Evolutionary conservation across 805 yeast genomes (phyloP).

Genomic region (Zygosaccharomyces bailii): DNA sequence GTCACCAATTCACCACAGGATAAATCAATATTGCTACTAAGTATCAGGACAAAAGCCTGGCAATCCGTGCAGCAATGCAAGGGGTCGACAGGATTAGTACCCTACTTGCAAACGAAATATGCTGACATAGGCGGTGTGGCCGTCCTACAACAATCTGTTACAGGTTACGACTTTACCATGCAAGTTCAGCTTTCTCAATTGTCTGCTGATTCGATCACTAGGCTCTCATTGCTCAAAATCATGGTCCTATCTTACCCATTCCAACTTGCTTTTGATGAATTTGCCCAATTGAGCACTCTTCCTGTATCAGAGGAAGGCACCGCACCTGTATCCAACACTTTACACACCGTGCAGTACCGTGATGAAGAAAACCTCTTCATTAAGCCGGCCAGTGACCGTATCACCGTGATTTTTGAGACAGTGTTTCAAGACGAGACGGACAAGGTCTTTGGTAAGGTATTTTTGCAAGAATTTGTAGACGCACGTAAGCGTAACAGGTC

Average conservation of each 20-base stretch:
- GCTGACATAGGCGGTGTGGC: constrained; percentile 23
- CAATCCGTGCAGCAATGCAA: constrained; percentile 23
- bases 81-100: constrained; percentile 18
- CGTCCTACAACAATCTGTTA: constrained; percentile 43
- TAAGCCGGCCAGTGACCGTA: constrained; percentile 91
- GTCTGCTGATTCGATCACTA: constrained; percentile 51
- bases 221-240: constrained; percentile 74
- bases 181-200: constrained; percentile 61
- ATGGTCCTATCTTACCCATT: constrained; percentile 92
- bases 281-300: constrained; percentile 55
- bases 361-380: constrained; percentile 90
- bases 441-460: constrained; percentile 82
- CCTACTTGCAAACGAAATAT: constrained; percentile 25
- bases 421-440: constrained; percentile 96
- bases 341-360: constrained; percentile 65
- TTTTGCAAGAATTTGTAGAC: constrained; percentile 90
- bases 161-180: constrained; percentile 78
- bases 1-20: constrained; percentile 70
- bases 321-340: constrained; percentile 25
- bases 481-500: constrained; percentile 91
- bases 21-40: constrained; percentile 42
- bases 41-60: constrained; percentile 36
- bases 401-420: constrained; percentile 93
- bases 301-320: constrained; percentile 28
- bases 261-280: constrained; percentile 76